Evolutionary conservation across 2,329 filamentous ascomycete genomes (phyloP).

Genomic region (Lecanicillium sp.): DNA sequence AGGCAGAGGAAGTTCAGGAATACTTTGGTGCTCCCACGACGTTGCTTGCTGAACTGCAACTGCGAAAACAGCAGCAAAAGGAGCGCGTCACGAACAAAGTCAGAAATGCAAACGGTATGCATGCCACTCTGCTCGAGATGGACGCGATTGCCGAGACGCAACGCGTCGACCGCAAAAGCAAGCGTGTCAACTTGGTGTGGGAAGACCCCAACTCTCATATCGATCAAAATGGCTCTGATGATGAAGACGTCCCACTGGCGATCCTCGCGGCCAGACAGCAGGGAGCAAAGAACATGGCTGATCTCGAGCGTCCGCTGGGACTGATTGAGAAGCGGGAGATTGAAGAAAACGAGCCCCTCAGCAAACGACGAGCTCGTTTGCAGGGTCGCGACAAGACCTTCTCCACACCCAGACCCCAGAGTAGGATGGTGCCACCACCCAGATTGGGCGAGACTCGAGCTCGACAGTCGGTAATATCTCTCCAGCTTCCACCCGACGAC

Average conservation of each 20-base stretch:
- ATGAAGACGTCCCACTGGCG: slow-evolving; percentile 84
- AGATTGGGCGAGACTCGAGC: slow-evolving; percentile 12
- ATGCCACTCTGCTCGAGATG: slow-evolving; percentile 82
- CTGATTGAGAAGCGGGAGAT: slow-evolving; percentile 75
- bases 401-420: slow-evolving; percentile 37
- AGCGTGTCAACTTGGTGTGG: slow-evolving; percentile 85
- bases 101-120: slow-evolving; percentile 63
- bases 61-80: slow-evolving; percentile 85
- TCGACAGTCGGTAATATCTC: slow-evolving; percentile 22
- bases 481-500: slow-evolving; percentile 49
- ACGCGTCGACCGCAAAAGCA: slow-evolving; percentile 64
- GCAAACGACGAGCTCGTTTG: slow-evolving; percentile 67
- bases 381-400: slow-evolving; percentile 52
- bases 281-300: slow-evolving; percentile 44
- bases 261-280: slow-evolving; percentile 62
- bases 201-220: slow-evolving; percentile 57
- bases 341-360: slow-evolving; percentile 89
- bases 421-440: slow-evolving; percentile 31
- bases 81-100: slow-evolving; percentile 58
- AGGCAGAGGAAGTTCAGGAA: slow-evolving; percentile 41
- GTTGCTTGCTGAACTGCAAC: slow-evolving; percentile 82
- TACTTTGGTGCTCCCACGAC: slow-evolving; percentile 78
- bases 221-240: slow-evolving; percentile 46
- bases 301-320: slow-evolving; percentile 61
- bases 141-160: slow-evolving; percentile 87